Base-by-base conservation (phyloP, 352 stramenopile genomes). In the Sclerospora graminicola region DNA sequence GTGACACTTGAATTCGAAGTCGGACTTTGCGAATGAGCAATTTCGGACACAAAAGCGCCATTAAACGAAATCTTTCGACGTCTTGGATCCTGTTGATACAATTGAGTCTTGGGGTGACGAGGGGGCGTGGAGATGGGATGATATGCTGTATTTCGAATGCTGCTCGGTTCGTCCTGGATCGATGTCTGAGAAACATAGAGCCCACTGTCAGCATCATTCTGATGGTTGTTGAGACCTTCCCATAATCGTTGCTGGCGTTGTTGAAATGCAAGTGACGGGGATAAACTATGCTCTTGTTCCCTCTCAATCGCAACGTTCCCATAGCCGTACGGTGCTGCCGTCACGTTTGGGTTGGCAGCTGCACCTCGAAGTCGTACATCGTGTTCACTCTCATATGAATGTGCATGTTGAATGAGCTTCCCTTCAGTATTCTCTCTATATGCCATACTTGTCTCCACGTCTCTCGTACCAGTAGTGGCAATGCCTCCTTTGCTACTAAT, bases 251-350 rank as follows among this genome's bases (percentile, higher is more conserved):
- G 52, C 10, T 61, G 57, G 9, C 52, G 52, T 27, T 60, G 53
- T 23, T 68, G 57, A 24, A 66, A 59, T 9, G 57, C 51, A 21
- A 54, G 35, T 0, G 57, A 65, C 38, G 57, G 57, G 8, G 54
- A 66, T 51, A 37, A 63, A 13, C 32, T 49, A 10, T 33, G 53
- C 23, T 51, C 53, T 33, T 41, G 66, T 6, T 60, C 53, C 23
- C 45, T 48, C 24, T 85, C 66, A 44, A 89, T 80, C 1, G 71
- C 60, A 16, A 89, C 77, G 43, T 89, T 89, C 11, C 72, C 66
- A 40, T 89, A 89, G 14, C 77, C 77, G 38, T 85, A 89, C 2
- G 77, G 77, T 4, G 73, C 77, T 2, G 77, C 54, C 6, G 66
- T 70, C 6, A 89, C 73, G 31, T 89, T 84, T 7, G 72, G 69